A percentile compares a stretch with the other conserved stretches of the same genome.
phyloP scores from a whole-genome alignment of 495 filamentous ascomycete genomes.

The Penicillium mononematosum region DNA sequence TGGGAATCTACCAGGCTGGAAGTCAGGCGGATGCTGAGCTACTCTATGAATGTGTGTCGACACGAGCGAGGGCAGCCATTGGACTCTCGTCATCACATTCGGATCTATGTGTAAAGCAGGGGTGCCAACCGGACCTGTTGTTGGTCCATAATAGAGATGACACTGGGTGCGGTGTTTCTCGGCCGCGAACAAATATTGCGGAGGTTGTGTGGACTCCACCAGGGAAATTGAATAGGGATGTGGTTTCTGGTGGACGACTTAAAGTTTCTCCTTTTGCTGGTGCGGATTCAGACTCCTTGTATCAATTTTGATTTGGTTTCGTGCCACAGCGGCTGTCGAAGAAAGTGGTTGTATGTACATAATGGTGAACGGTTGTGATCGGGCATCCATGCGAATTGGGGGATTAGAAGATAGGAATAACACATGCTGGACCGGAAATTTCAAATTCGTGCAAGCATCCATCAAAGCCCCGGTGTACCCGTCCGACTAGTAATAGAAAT shows the following conservation, averaged over 20 bases:
- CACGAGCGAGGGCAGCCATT: conserved; percentile 50
- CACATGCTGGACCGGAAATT: not conserved
- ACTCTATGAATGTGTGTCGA: conserved; percentile 62
- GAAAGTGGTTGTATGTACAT: conserved; percentile 1
- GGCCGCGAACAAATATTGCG: conserved; percentile 32
- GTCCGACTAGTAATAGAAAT: not conserved
- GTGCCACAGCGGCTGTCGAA: not conserved
- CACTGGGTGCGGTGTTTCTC: conserved; percentile 30
- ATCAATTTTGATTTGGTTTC: not conserved
- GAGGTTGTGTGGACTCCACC: conserved; percentile 44
- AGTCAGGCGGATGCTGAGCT: conserved; percentile 56
- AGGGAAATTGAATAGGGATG: conserved; percentile 22
- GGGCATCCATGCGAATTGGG: not conserved
- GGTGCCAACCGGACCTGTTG: conserved; percentile 26
- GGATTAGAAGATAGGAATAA: not conserved
- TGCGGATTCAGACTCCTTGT: not conserved
- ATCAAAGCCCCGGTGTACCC: not conserved
- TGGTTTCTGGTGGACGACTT: conserved; percentile 26
- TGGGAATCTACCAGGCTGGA: conserved; percentile 68
- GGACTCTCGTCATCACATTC: conserved; percentile 19
- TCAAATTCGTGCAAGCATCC: not conserved
- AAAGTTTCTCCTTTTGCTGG: conserved; percentile 6
- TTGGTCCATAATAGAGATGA: conserved; percentile 33
- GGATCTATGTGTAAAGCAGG: conserved; percentile 14
- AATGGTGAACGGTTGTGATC: not conserved